These are phyloP conservation scores for Starmerella cellae DNA, from an alignment of 805 yeast species.

Conservation along the genomic window DNA sequence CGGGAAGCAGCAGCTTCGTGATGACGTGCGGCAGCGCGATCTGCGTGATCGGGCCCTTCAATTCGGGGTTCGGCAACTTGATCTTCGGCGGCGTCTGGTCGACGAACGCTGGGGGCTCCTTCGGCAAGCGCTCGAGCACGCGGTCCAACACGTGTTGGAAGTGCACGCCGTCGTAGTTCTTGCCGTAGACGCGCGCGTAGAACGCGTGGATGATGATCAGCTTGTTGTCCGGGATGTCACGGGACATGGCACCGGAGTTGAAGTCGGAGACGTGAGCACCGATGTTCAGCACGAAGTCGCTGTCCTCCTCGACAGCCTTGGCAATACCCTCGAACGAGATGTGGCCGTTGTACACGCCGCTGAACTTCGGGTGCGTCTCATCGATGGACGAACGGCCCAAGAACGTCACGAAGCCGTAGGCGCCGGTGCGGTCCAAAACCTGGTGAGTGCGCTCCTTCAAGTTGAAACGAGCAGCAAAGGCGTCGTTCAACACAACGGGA, in stretches of 20 bases:
- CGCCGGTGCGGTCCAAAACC: slow-evolving; percentile 37
- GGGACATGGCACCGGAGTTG: slow-evolving; percentile 53
- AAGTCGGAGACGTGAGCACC: slow-evolving; percentile 60
- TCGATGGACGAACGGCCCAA: slow-evolving; percentile 64
- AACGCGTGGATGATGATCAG: slow-evolving; percentile 42
- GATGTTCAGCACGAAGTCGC: slow-evolving; percentile 58
- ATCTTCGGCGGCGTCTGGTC: slow-evolving; percentile 18
- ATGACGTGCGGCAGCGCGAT: slow-evolving; percentile 31
- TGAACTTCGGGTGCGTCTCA: slow-evolving; percentile 50
- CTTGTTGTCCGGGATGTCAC: slow-evolving; percentile 33
- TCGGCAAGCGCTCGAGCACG: slow-evolving; percentile 29
- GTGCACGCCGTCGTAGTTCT: slow-evolving; percentile 31
- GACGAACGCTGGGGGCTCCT: slow-evolving; percentile 24
- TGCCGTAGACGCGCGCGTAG: slow-evolving; percentile 37
- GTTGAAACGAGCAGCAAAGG: slow-evolving; percentile 43
- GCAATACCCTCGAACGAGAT: slow-evolving; percentile 39
- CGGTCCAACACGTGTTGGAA: slow-evolving; percentile 40
- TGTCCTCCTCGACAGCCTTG: slow-evolving; percentile 34
- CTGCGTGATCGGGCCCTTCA: slow-evolving; percentile 30
- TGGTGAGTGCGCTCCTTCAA: slow-evolving; percentile 32
- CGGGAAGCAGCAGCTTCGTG: slow-evolving; percentile 37
- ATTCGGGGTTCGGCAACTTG: slow-evolving; percentile 22
- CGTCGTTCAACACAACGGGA: slow-evolving; percentile 63
- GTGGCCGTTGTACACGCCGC: slow-evolving; percentile 62
- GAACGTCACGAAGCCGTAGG: slow-evolving; percentile 46